Base-by-base conservation (phyloP, 2,329 filamentous ascomycete species). In the Colletotrichum theobromicola region DNA sequence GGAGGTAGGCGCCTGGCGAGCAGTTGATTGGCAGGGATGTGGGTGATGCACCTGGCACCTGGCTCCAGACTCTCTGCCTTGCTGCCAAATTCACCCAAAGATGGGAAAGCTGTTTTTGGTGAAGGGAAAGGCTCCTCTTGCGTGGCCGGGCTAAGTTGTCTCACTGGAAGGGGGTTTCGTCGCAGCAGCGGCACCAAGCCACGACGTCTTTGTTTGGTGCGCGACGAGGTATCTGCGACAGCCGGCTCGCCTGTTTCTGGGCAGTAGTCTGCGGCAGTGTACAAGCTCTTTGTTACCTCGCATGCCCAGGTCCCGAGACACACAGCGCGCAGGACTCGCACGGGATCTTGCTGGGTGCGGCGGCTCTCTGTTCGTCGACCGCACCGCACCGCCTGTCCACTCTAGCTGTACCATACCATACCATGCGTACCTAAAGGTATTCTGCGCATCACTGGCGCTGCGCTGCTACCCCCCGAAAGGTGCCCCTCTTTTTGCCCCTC, bases 401-500 rank as follows among this genome's bases (percentile, higher is more conserved):
- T n/a, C 10, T 15, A 46, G 37, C 37, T n/a, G 50, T 26, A 28
- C 24, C 50, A 24, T 16, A 15, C 24, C 50, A 55, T 34, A 28
- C 16, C 57, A 32, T 15, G 55, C 55, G 26, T 58, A 30, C 26
- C 24, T 57, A 57, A 26, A 42, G 42, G n/a, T 70, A 67, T 75
- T 75, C 72, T 75, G 68, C 72, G 72, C 72, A 75, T 72, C 63
- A 50, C 72, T 74, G 72, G 72, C 63, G 57, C 60, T 37, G 50
- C 66, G 28, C 37, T 46, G 30, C 66, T 34, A 37, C 55, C 62
- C 62, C 57, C 37, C 69, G 28, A 26, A 32, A 63, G 34, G 58
- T 67, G 68, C 72, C 72, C 72, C 72, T 75, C 72, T 75, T 72
- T 71, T 63, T 53, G 62, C 72, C 68, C 62, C 69, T 72, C 72